A percentile compares a stretch with the other conserved stretches of the same genome.
Evolutionary conservation across 2,329 filamentous ascomycete genomes (phyloP).

Genomic region (Alternaria sp.): DNA sequence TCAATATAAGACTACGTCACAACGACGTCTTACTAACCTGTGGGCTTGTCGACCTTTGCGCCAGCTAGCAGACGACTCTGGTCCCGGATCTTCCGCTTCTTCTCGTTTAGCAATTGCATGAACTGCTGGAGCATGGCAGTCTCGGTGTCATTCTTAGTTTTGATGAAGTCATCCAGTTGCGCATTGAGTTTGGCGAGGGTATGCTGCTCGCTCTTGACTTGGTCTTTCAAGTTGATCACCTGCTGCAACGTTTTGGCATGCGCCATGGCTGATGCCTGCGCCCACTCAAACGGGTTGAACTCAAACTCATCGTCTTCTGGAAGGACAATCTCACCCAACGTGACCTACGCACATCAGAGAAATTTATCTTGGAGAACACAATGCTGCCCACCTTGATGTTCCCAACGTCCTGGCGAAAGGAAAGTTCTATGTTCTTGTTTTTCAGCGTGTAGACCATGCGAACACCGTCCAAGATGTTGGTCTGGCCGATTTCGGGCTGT

Average conservation of each 20-base stretch:
- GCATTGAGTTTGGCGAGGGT: slow-evolving; percentile 64
- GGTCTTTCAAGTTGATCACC: slow-evolving; percentile 52
- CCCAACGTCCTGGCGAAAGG: slow-evolving; percentile 65
- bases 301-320: slow-evolving; percentile 62
- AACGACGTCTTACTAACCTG: slow-evolving; percentile 26
- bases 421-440: slow-evolving; percentile 62
- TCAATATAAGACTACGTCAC: not conserved
- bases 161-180: slow-evolving; percentile 70
- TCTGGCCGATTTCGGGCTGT: slow-evolving; percentile 50
- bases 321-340: slow-evolving; percentile 70
- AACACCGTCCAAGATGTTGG: slow-evolving; percentile 59
- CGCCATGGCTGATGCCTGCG: slow-evolving; percentile 62
- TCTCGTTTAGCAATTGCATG: slow-evolving; percentile 73
- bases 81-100: slow-evolving; percentile 79
- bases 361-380: not conserved
- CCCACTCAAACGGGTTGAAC: slow-evolving; percentile 74
- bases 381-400: slow-evolving; percentile 68
- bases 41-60: slow-evolving; percentile 54
- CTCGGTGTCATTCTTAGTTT: slow-evolving; percentile 71
- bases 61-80: slow-evolving; percentile 68
- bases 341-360: slow-evolving; percentile 41
- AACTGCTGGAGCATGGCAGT: slow-evolving; percentile 72
- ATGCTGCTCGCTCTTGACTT: slow-evolving; percentile 59
- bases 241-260: slow-evolving; percentile 55
- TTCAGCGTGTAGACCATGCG: slow-evolving; percentile 65